Conservation (phyloP, 2,329 filamentous ascomycete species). For the Hortaea sp. region DNA sequence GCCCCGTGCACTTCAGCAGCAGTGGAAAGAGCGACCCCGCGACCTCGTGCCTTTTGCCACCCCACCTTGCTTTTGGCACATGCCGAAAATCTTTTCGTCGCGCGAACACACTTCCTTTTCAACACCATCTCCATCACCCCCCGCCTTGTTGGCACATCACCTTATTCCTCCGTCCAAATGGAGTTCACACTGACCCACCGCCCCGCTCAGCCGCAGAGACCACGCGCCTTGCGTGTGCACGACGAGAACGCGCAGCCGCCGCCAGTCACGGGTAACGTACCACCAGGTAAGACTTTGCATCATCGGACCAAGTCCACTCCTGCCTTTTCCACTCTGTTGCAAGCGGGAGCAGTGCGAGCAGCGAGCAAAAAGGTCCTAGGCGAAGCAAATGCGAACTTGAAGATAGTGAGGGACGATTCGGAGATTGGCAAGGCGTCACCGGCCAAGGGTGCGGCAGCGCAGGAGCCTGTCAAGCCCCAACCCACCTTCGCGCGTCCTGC, state of each 20-base stretch:
- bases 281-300: slow-evolving; percentile 54
- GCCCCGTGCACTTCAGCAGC: background rate
- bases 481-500: slow-evolving; percentile 42
- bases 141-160: background rate
- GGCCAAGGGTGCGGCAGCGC: slow-evolving; percentile 20
- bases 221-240: slow-evolving; percentile 49
- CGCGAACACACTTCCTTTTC: background rate
- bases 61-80: background rate
- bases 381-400: slow-evolving; percentile 22
- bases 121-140: background rate
- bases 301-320: slow-evolving; percentile 68
- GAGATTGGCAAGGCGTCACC: slow-evolving; percentile 39
- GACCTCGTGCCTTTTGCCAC: slow-evolving; percentile 1
- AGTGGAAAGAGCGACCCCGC: background rate
- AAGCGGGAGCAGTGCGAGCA: slow-evolving; percentile 49
- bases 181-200: slow-evolving; percentile 11
- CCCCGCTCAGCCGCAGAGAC: slow-evolving; percentile 56
- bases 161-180: background rate
- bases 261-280: slow-evolving; percentile 30
- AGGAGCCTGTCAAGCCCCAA: slow-evolving; percentile 36
- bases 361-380: slow-evolving; percentile 53
- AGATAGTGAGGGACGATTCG: slow-evolving; percentile 46
- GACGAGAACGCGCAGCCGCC: slow-evolving; percentile 59
- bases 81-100: no score
- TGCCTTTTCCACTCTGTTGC: slow-evolving; percentile 47